Conservation (phyloP, 1,284 basidiomycete genomes). For the Cryptococcus sp. region DNA sequence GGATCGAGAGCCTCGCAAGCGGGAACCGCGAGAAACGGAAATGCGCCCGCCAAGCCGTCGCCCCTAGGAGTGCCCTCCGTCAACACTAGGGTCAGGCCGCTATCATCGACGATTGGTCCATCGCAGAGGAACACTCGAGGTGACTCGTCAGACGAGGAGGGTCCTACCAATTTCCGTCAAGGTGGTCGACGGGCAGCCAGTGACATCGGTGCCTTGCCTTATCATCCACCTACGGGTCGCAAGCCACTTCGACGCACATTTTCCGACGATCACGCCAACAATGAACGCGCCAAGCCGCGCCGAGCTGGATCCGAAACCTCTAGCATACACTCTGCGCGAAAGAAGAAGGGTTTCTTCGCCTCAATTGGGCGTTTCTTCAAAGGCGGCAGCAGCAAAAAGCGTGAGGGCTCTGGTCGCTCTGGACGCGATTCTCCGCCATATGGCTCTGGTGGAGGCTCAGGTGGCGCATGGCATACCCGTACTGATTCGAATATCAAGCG, state of each 20-base stretch:
- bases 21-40: not conserved
- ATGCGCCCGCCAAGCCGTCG: slow-evolving; percentile 21
- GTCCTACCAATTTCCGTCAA: slow-evolving; percentile 15
- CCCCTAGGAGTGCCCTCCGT: slow-evolving; percentile 42
- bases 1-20: slow-evolving; percentile 13
- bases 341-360: slow-evolving; percentile 51
- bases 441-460: slow-evolving; percentile 22
- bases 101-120: not conserved
- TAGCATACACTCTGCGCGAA: slow-evolving; percentile 30
- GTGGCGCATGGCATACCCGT: slow-evolving; percentile 40
- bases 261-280: slow-evolving; percentile 31
- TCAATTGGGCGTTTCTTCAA: slow-evolving; percentile 49
- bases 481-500: slow-evolving; percentile 50
- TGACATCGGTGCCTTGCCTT: slow-evolving; percentile 43
- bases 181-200: slow-evolving; percentile 38
- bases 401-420: slow-evolving; percentile 27
- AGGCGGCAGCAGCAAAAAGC: slow-evolving; percentile 18
- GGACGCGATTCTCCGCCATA: slow-evolving; percentile 41
- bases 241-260: slow-evolving; percentile 39
- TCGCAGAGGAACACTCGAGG: slow-evolving; percentile 4
- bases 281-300: not conserved
- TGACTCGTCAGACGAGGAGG: slow-evolving; percentile 20
- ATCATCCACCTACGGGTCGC: slow-evolving; percentile 30
- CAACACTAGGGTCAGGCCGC: slow-evolving; percentile 9
- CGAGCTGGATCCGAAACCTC: slow-evolving; percentile 37